Evolutionary conservation across 768 basidiomycete genomes (phyloP), one percentile per base, ranked within the genome.

Genomic region (Tulasnella sp.): DNA sequence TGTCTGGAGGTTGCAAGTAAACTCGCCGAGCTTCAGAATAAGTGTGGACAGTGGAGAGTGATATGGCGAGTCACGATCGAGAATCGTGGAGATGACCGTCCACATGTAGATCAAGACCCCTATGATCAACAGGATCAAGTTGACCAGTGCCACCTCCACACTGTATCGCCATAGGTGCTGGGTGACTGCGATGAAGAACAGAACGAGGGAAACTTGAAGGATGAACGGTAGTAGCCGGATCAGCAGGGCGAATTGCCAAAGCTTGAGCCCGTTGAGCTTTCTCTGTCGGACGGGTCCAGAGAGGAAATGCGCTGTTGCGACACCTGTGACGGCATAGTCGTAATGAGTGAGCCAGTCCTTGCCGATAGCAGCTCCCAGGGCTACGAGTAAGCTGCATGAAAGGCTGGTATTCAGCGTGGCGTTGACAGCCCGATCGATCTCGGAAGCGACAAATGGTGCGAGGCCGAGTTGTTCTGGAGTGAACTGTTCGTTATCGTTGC

Each of bases 321-420:
- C 41, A 29, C 5, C 16, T 29, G 16, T 27, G 31, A n/a, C 41
- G 25, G 12, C 31, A 29, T n/a, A n/a, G n/a, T n/a, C n/a, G n/a
- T n/a, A n/a, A n/a, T n/a, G n/a, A n/a, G n/a, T n/a, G n/a, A 46
- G 22, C 45, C 45, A 46, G 15, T 46, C 27, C n/a, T 46, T 46
- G 2, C 45, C 45, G 7, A 46, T 15, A 22, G 34, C 34, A 9
- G 27, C 25, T 4, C 45, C 45, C 45, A 46, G 24, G 15, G 45
- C 22, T 6, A 20, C 45, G 10, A 46, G 45, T 4, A 46, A 33
- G 27, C 45, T 46, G 45, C 12, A 33, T 22, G 19, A 28, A 20
- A 46, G 27, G 16, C 45, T 46, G 12, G 45, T 33, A 9, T 28
- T 31, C 12, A 46, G 31, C 8, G 34, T 9, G 28, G 1, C 9